Conservation (phyloP, 208 protist genomes). For the Leishmania guyanensis region DNA sequence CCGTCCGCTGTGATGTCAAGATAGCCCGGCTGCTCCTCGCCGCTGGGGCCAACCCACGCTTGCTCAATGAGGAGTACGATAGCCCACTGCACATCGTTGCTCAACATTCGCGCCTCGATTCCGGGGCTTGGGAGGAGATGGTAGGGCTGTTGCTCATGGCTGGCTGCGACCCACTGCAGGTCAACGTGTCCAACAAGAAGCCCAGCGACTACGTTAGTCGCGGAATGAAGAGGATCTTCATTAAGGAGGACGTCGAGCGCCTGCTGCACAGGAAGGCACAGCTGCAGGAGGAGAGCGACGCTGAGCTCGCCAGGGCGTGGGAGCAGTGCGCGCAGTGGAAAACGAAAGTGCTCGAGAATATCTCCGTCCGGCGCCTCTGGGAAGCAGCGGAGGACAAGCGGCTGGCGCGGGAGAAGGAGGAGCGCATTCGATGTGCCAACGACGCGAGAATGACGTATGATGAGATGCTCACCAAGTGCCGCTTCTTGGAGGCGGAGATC, state of each 20-base stretch:
- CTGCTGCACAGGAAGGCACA: slow-evolving; percentile 39
- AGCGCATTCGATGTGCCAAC: slow-evolving; percentile 65
- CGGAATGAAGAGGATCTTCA: slow-evolving; percentile 79
- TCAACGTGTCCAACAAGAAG: slow-evolving; percentile 84
- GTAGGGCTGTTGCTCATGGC: slow-evolving; percentile 67
- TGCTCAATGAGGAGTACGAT: slow-evolving; percentile 81
- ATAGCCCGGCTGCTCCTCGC: slow-evolving; percentile 80
- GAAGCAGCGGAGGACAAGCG: slow-evolving; percentile 65
- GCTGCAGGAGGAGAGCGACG: slow-evolving; percentile 28
- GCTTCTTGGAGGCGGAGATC: slow-evolving; percentile 74
- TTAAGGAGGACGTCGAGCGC: slow-evolving; percentile 64
- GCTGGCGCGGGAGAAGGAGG: slow-evolving; percentile 65
- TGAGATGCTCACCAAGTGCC: slow-evolving; percentile 64
- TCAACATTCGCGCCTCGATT: slow-evolving; percentile 74
- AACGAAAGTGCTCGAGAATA: slow-evolving; percentile 27
- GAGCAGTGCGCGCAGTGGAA: slow-evolving; percentile 27
- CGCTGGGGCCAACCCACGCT: slow-evolving; percentile 51
- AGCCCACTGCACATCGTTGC: slow-evolving; percentile 85
- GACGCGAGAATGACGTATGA: slow-evolving; percentile 77
- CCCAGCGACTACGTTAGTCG: slow-evolving; percentile 82
- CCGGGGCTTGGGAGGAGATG: slow-evolving; percentile 87
- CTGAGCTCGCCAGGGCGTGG: slow-evolving; percentile 33
- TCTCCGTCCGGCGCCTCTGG: slow-evolving; percentile 13
- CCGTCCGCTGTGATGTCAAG: slow-evolving; percentile 81
- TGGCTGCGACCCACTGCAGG: slow-evolving; percentile 69